Percentiles rank a stretch among this genome's conserved stretches.
phyloP scores from a whole-genome alignment of 495 filamentous ascomycete genomes.

The Parachaetomium inaequale region DNA sequence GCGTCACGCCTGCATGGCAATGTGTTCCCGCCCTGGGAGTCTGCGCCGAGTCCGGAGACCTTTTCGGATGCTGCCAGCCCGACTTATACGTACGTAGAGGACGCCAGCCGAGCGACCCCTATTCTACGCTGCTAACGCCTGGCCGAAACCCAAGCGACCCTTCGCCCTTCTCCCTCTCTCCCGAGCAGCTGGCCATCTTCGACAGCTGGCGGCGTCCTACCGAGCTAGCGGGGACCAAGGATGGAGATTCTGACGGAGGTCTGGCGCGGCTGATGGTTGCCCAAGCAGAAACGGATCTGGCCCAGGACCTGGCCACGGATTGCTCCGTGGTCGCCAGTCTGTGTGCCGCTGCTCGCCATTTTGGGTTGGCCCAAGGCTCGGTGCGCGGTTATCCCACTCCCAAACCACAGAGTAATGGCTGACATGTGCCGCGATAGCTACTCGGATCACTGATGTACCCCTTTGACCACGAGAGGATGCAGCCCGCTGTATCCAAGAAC shows the following conservation, averaged over 20 bases:
- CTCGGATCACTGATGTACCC: conserved; percentile 71
- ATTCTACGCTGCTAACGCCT: conserved; percentile 6
- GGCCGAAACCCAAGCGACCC: conserved; percentile 58
- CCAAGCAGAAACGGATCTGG: conserved; percentile 63
- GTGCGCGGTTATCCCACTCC: conserved; percentile 17
- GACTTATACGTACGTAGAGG: conserved; percentile 29
- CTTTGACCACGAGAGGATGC: conserved; percentile 52
- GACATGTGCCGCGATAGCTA: conserved; percentile 44
- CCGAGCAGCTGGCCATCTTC: conserved; percentile 66
- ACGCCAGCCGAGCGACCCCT: background rate
- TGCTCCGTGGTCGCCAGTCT: conserved; percentile 97
- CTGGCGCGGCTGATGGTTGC: conserved; percentile 53
- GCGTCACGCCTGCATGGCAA: conserved; percentile 75
- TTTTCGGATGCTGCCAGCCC: conserved; percentile 45
- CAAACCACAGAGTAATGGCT: background rate
- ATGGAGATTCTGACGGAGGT: conserved; percentile 7
- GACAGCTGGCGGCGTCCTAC: conserved; percentile 74
- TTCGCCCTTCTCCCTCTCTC: conserved; percentile 63
- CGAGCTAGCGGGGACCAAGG: conserved; percentile 42
- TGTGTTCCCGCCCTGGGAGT: conserved; percentile 77
- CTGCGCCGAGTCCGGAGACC: conserved; percentile 49
- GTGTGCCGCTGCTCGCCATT: conserved; percentile 63
- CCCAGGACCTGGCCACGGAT: conserved; percentile 91
- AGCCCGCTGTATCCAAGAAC: conserved; percentile 61
- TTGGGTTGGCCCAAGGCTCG: conserved; percentile 36